These are phyloP conservation scores for Neofusicoccum sp. DNA, from an alignment of 2,329 filamentous ascomycete species.

Conservation along the genomic window DNA sequence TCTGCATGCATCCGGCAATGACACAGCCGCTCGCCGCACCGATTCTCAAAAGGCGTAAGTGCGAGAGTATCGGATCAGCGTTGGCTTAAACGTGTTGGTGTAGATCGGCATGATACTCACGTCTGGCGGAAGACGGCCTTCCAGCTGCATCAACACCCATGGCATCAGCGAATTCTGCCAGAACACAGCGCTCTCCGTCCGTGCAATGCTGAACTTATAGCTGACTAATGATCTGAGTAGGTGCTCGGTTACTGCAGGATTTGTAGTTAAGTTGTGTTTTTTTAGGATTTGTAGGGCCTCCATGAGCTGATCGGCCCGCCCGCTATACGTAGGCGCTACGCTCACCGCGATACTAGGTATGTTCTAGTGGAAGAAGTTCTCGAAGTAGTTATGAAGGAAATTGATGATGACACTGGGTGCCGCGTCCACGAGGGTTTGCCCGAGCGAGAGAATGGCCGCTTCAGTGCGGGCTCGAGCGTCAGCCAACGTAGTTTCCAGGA, in stretches of 20 bases:
- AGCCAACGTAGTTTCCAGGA: constrained; percentile 29
- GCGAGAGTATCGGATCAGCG: constrained; percentile 29
- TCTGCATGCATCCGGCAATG: constrained; percentile 13
- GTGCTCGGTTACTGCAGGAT: constrained; percentile 28
- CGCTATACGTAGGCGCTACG: constrained; percentile 27
- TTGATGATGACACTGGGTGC: constrained; percentile 32
- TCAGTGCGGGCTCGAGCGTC: constrained; percentile 27
- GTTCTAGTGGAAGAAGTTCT: constrained; percentile 32
- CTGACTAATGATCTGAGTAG: constrained; percentile 25
- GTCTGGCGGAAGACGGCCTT: constrained; percentile 15
- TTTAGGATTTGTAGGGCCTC: constrained; percentile 21
- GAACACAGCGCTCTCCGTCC: constrained; percentile 28
- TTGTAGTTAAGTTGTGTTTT: constrained; percentile 28
- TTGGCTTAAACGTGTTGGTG: constrained; percentile 32
- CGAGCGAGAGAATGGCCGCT: constrained; percentile 27
- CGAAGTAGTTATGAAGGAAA: constrained; percentile 33
- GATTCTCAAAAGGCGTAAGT: constrained; percentile 32
- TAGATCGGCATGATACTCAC: constrained; percentile 29
- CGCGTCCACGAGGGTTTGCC: constrained; percentile 27
- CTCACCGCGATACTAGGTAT: constrained; percentile 30
- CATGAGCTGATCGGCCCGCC: constrained; percentile 33
- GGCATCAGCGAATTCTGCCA: constrained; percentile 33
- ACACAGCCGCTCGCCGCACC: constrained; percentile 21
- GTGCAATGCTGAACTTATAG: constrained; percentile 27
- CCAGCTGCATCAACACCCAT: constrained; percentile 30